Conservation (phyloP, 805 yeast genomes). For the Nakazawaea populi region DNA sequence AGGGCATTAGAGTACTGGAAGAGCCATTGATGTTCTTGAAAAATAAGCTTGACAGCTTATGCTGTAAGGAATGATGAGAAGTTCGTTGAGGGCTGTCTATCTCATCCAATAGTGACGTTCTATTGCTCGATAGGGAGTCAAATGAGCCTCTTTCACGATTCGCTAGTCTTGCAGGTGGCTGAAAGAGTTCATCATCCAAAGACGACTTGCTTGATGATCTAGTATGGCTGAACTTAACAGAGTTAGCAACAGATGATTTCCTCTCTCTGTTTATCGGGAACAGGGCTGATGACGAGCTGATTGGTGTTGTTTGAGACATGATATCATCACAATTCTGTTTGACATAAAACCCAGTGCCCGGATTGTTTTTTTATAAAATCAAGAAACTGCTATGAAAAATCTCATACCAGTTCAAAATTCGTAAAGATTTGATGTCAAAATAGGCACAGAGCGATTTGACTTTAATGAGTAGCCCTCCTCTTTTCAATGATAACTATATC, state of each 20-base stretch:
- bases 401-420: too few relatives aligned
- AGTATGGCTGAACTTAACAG: slow-evolving; percentile 10
- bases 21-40: slow-evolving; percentile 14
- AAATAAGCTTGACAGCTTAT: not conserved
- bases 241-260: slow-evolving; percentile 10
- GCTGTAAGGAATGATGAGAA: slow-evolving; percentile 7
- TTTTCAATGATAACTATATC: slow-evolving; percentile 3
- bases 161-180: not conserved
- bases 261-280: slow-evolving; percentile 3
- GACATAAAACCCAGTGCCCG: not conserved
- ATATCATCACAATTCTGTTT: not conserved
- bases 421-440: too few relatives aligned
- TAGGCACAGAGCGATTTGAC: not conserved
- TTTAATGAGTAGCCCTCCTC: not conserved
- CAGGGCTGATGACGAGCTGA: not conserved
- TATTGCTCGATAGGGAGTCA: slow-evolving; percentile 1
- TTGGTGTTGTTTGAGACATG: slow-evolving; percentile 5
- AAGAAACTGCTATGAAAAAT: not conserved
- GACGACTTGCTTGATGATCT: slow-evolving; percentile 10
- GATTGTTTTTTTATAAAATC: not conserved
- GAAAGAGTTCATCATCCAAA: slow-evolving; percentile 5
- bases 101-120: not conserved
- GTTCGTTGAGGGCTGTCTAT: slow-evolving; percentile 1
- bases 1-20: slow-evolving; percentile 15
- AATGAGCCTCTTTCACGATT: slow-evolving; percentile 5